These are phyloP conservation scores for Keqinozyma sinolaborantium DNA, from an alignment of 1,139 yeast species.

Conservation along the genomic window DNA sequence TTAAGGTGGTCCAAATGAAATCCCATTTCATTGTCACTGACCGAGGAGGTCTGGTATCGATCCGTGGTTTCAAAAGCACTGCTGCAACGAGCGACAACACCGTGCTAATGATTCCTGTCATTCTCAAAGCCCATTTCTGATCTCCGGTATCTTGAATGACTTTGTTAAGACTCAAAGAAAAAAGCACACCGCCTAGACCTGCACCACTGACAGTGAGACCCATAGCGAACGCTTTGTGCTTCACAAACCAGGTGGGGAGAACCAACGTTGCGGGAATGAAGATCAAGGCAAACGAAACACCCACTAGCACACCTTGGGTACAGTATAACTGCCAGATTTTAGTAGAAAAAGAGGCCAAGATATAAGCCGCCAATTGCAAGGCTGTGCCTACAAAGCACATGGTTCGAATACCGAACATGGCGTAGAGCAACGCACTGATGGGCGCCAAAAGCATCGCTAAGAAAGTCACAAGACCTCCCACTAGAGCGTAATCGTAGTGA, in stretches of 20 bases:
- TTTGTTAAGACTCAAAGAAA: constrained; percentile 46
- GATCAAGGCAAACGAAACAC: constrained; percentile 56
- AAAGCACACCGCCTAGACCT: constrained; percentile 64
- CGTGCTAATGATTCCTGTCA: constrained; percentile 50
- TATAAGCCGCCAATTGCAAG: constrained; percentile 52
- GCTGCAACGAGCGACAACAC: constrained; percentile 31
- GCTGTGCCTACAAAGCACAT: constrained; percentile 46
- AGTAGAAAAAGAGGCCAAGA: constrained; percentile 64
- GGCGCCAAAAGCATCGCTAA: constrained; percentile 61
- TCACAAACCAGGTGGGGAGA: constrained; percentile 63
- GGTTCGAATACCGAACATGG: constrained; percentile 30
- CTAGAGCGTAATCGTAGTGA: constrained; percentile 58
- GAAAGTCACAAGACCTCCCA: constrained; percentile 64
- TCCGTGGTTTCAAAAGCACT: constrained; percentile 44
- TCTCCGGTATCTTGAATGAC: constrained; percentile 49
- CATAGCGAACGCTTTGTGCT: constrained; percentile 53
- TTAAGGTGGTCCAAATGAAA: constrained; percentile 17
- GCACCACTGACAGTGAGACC: constrained; percentile 62
- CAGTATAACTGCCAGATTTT: constrained; percentile 61
- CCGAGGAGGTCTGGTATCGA: constrained; percentile 27
- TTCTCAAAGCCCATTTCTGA: constrained; percentile 65
- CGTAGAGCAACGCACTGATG: constrained; percentile 32
- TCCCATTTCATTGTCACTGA: constrained; percentile 16
- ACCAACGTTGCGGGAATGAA: constrained; percentile 58
- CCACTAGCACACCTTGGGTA: constrained; percentile 67